These are phyloP conservation scores for Fusarium robinianum DNA, from an alignment of 2,329 filamentous ascomycete species.

Conservation along the genomic window DNA sequence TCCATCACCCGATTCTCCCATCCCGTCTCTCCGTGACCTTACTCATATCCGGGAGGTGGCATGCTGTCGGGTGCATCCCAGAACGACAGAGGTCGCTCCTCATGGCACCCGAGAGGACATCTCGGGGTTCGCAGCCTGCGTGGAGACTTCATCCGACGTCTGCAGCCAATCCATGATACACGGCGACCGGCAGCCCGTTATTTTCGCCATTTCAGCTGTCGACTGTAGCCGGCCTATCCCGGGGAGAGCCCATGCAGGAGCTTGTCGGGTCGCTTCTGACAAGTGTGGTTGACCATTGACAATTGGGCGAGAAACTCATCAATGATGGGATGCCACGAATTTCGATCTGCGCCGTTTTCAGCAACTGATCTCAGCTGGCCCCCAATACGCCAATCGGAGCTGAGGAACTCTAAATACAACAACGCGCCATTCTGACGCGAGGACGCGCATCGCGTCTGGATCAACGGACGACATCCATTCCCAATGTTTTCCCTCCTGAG, in stretches of 20 bases:
- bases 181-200: constrained; percentile 8
- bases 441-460: constrained; percentile 12
- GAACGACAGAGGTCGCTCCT: too few species aligned
- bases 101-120: constrained; percentile 4
- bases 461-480: constrained; percentile 13
- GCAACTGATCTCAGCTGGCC: constrained; percentile 22
- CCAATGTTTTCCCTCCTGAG: constrained; percentile 20
- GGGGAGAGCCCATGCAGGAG: constrained; percentile 15
- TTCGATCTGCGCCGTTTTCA: constrained; percentile 29
- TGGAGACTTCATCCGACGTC: constrained; percentile 19
- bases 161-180: constrained; percentile 20
- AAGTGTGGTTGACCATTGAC: constrained; percentile 23
- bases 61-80: too few species aligned
- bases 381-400: constrained; percentile 24
- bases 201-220: constrained; percentile 1
- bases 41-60: too few species aligned
- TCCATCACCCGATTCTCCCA: constrained; percentile 27
- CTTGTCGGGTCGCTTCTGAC: constrained; percentile 26
- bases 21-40: constrained; percentile 9
- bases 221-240: constrained; percentile 21
- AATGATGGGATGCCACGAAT: constrained; percentile 33
- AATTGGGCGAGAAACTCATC: constrained; percentile 20
- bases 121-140: constrained; percentile 20
- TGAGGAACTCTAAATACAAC: constrained; percentile 15
- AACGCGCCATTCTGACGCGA: constrained; percentile 23